phyloP scores from a whole-genome alignment of 495 filamentous ascomycete species.

The Chlorociboria aeruginascens region DNA sequence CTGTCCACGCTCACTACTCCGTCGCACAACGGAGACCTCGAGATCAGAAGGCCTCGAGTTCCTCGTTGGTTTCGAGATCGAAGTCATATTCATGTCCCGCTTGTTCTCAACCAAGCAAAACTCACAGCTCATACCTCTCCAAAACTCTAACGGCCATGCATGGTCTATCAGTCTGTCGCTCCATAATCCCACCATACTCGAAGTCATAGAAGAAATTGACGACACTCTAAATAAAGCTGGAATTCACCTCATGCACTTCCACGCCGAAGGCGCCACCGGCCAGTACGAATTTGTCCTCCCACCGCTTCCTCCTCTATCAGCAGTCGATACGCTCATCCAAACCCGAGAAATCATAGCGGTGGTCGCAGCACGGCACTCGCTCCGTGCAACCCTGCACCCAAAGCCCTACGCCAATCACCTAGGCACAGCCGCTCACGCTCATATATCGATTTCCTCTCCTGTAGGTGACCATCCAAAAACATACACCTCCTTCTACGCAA shows the following conservation, averaged over 20 bases:
- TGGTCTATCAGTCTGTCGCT: constrained; percentile 49
- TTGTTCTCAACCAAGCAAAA: constrained; percentile 20
- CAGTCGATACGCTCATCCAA: constrained; percentile 62
- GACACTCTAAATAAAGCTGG: constrained; percentile 42
- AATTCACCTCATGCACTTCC: constrained; percentile 62
- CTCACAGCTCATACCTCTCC: constrained; percentile 10
- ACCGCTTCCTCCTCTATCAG: constrained; percentile 48
- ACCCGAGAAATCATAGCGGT: constrained; percentile 55
- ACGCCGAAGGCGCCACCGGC: constrained; percentile 60
- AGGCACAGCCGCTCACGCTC: constrained; percentile 56
- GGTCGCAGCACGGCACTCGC: constrained; percentile 42
- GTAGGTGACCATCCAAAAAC: constrained; percentile 21
- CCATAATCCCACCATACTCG: constrained; percentile 39
- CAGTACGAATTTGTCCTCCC: constrained; percentile 77
- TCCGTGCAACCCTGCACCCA: constrained; percentile 68
- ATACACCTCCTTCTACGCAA: constrained; percentile 48
- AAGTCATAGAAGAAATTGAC: constrained; percentile 52
- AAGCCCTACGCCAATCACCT: constrained; percentile 48
- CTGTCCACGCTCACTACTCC: constrained; percentile 49
- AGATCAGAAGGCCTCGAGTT: constrained; percentile 36
- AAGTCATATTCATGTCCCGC: constrained; percentile 57
- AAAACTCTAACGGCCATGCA: constrained; percentile 35
- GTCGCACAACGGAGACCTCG: constrained; percentile 36
- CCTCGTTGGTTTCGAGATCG: constrained; percentile 70
- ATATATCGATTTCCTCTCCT: constrained; percentile 46